Evolutionary conservation across 257 asterid genomes (phyloP), one percentile per base, ranked within the genome.

Genomic region (Paraleonurus japonicus): DNA sequence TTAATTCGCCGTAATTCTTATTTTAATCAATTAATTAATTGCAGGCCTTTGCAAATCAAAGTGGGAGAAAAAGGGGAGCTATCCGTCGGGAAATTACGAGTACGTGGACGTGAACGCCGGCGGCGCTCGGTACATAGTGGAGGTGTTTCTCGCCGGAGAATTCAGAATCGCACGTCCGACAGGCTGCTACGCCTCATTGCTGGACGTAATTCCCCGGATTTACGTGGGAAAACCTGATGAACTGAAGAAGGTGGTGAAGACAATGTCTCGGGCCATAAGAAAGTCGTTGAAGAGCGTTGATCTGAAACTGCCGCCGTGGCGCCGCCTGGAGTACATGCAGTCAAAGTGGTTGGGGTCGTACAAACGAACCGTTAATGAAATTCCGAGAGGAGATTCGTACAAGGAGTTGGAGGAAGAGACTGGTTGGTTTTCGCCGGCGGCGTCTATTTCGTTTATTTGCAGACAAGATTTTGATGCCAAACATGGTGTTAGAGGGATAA

Each of bases 21-120:
- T 28, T 13, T 45, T 45, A 41, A 43, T 43, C 35, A 2, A 19
- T 43, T 43, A 43, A 45, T 47, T 47, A 24, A 23, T 27, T 68
- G 84, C 67, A 93, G 98, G 97, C 23, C 82, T 90, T 0, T 93
- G 98, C 95, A 93, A 93, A 75, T 80, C 91, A 0, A 87, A 84
- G 74, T 90, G 97, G 98, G 96, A 84, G 57, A 90, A 86, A 54
- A 54, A 11, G 10, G 90, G 83, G 1, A 28, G 76, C 16, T 50
- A 22, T 26, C 85, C 88, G 0, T 45, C 91, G 0, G 97, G 97
- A 10, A 79, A 74, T 3, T 85, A 90, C 76, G 96, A 89, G 64
- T 93, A 83, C 81, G 60, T 93, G 7, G 97, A 93, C 75, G 76
- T 89, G 1, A 71, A 78, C 24, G 13, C 76, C 0, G 70, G 69